Evolutionary conservation across 2,329 filamentous ascomycete species (phyloP).

Genomic region (Cladosporium sp.): DNA sequence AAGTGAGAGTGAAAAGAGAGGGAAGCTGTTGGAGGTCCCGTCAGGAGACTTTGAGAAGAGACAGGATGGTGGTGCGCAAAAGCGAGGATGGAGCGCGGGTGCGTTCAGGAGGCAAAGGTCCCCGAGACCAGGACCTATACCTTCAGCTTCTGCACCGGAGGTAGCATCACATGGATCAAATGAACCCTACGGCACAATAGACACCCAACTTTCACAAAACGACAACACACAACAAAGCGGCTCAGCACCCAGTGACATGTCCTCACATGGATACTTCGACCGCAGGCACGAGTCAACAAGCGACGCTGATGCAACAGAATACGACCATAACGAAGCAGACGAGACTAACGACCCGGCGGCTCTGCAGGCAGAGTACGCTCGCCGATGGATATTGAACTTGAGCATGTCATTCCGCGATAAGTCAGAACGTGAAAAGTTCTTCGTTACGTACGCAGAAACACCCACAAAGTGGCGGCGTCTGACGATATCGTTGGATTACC

Average conservation of each 20-base stretch:
- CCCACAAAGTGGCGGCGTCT: constrained; percentile 81
- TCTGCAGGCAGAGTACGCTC: constrained; percentile 79
- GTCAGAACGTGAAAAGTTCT: constrained; percentile 94
- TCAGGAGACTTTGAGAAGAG: constrained; percentile 67
- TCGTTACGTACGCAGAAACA: constrained; percentile 86
- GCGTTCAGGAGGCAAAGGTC: constrained; percentile 46
- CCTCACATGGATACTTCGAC: constrained; percentile 12
- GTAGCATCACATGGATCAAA: constrained; percentile 20
- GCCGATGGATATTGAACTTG: constrained; percentile 85
- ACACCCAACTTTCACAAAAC: not conserved
- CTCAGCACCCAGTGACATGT: constrained; percentile 1
- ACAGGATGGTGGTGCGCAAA: constrained; percentile 65
- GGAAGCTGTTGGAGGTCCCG: constrained; percentile 67
- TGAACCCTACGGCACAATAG: constrained; percentile 12
- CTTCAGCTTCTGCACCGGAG: constrained; percentile 43
- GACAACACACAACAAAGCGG: not conserved
- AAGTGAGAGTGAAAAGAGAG: constrained; percentile 67
- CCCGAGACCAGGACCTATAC: constrained; percentile 39
- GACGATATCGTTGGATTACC: constrained; percentile 92
- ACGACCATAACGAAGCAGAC: constrained; percentile 36
- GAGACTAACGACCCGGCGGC: constrained; percentile 56
- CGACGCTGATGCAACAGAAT: constrained; percentile 22
- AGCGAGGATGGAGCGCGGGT: constrained; percentile 41
- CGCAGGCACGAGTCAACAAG: constrained; percentile 18
- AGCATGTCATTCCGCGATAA: constrained; percentile 98